Percentiles rank a stretch among this genome's conserved stretches.
Conservation (phyloP, 345 rosid species). For the Carallia brachiata region DNA sequence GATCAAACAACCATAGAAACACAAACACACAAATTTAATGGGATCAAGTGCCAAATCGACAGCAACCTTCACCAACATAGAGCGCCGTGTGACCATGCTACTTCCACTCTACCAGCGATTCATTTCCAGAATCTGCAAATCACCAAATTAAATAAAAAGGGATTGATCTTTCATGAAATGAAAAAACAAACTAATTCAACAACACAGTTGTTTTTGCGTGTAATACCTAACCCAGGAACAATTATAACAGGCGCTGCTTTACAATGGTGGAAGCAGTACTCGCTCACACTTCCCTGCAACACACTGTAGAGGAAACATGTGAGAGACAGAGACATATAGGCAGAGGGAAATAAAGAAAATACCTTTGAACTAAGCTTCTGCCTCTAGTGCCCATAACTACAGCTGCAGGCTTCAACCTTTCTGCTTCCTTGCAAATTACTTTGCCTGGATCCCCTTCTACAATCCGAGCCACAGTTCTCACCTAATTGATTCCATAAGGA, state of each 20-base stretch:
- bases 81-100: neutral
- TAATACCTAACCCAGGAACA: slow-evolving; percentile 80
- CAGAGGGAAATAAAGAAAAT: neutral
- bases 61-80: neutral
- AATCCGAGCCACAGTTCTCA: slow-evolving; percentile 56
- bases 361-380: slow-evolving; percentile 80
- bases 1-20: too few relatives aligned
- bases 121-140: slow-evolving; percentile 46
- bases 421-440: slow-evolving; percentile 81
- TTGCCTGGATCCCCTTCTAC: slow-evolving; percentile 83
- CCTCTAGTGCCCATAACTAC: slow-evolving; percentile 91
- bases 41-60: neutral
- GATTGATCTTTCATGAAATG: neutral
- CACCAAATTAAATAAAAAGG: neutral
- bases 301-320: slow-evolving; percentile 40
- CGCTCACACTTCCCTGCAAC: slow-evolving; percentile 75
- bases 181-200: neutral
- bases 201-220: neutral
- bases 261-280: slow-evolving; percentile 80
- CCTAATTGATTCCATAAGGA: slow-evolving; percentile 36
- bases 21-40: too few relatives aligned
- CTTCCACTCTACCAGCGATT: slow-evolving; percentile 35
- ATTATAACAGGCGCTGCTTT: slow-evolving; percentile 70
- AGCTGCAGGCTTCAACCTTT: slow-evolving; percentile 76
- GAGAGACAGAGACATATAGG: neutral